Evolutionary conservation across 73 alveolate species (phyloP).

Genomic region (Paramecium bursaria): DNA sequence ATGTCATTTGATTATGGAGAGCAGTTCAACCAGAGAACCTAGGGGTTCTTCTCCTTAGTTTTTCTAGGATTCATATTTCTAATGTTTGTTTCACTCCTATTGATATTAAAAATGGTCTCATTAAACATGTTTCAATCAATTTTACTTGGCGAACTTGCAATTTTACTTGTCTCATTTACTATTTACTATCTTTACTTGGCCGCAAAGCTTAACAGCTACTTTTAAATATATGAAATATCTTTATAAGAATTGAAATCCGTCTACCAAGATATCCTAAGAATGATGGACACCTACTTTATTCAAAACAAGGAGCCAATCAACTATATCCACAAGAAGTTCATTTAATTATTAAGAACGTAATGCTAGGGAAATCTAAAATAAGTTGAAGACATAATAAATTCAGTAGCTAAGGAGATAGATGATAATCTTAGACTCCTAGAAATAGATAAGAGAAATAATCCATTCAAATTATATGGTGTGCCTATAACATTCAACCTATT

Average conservation of each 20-base stretch:
- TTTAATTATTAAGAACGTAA: not conserved
- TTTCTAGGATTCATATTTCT: conserved; percentile 23
- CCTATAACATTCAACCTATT: conserved; percentile 32
- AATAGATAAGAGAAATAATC: conserved; percentile 44
- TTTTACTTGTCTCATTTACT: not conserved
- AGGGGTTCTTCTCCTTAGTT: conserved; percentile 43
- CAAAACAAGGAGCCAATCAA: conserved; percentile 29
- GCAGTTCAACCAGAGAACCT: conserved; percentile 31
- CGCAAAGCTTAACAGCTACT: conserved; percentile 24
- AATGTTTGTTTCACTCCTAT: not conserved
- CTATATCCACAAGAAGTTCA: conserved; percentile 38
- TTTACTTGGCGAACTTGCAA: conserved; percentile 14
- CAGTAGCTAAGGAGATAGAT: conserved; percentile 19
- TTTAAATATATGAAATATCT: conserved; percentile 10
- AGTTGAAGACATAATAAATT: conserved; percentile 35
- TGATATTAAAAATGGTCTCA: not conserved
- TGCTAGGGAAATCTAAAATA: not conserved
- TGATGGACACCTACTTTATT: conserved; percentile 36
- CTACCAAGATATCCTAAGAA: conserved; percentile 20
- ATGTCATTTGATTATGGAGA: conserved; percentile 56
- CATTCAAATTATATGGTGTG: conserved; percentile 53
- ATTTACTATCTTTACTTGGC: conserved; percentile 12
- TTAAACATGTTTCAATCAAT: conserved; percentile 14
- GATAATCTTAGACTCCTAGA: conserved; percentile 36
- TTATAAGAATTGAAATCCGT: conserved; percentile 32